Percentiles rank a stretch among this genome's conserved stretches.
These are phyloP conservation scores for Pilatotrama ljubarskyi DNA, from an alignment of 768 basidiomycete genomes.

Conservation along the genomic window DNA sequence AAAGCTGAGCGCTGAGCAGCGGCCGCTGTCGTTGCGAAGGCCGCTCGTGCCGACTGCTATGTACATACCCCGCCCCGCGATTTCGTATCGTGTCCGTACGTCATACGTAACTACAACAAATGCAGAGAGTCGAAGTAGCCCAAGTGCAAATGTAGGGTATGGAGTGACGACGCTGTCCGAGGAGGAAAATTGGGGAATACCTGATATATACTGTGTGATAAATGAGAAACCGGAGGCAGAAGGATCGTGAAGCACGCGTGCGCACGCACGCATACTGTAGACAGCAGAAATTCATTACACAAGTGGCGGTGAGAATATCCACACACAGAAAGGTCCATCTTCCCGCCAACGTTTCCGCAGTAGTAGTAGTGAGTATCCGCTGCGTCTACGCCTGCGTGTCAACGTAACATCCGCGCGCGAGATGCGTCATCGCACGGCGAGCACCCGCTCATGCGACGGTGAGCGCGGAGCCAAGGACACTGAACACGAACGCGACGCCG, in stretches of 20 bases:
- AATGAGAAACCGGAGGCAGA: too few species aligned
- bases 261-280: too few species aligned
- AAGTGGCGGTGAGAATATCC: neutral
- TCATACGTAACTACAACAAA: neutral
- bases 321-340: neutral
- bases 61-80: too few species aligned
- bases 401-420: neutral
- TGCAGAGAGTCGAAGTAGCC: neutral
- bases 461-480: constrained; percentile 24
- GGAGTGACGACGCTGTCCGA: constrained; percentile 2
- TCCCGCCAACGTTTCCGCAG: neutral
- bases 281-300: neutral
- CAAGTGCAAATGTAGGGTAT: neutral
- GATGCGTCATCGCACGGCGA: neutral
- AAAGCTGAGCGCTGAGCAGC: too few species aligned
- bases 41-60: too few species aligned
- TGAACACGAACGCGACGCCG: constrained; percentile 21
- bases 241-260: too few species aligned
- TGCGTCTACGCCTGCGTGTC: too few species aligned
- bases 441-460: constrained; percentile 25
- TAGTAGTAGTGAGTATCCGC: too few species aligned
- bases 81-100: too few species aligned
- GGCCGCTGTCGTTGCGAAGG: too few species aligned
- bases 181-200: neutral
- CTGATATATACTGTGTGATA: too few species aligned